A percentile compares a stretch with the other conserved stretches of the same genome.
Evolutionary conservation across 768 basidiomycete species (phyloP).

Genomic region (Tulasnella sp.): DNA sequence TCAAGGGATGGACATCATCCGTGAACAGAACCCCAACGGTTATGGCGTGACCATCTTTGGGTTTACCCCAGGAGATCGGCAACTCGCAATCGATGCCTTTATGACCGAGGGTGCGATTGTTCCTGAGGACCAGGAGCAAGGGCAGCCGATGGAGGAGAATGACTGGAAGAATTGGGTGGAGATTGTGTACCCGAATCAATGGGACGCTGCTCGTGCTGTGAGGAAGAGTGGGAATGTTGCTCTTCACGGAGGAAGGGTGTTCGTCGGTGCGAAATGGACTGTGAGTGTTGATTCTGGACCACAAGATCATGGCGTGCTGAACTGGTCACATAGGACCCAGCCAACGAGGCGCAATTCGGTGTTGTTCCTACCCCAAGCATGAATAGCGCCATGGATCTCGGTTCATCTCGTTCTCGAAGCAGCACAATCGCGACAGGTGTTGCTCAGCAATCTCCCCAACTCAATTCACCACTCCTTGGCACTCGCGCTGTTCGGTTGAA

Average conservation of each 20-base stretch:
- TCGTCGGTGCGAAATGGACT: not conserved
- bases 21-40: no score
- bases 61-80: not conserved
- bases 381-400: no score
- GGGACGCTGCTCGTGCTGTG: not conserved
- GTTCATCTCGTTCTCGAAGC: no score
- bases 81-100: not conserved
- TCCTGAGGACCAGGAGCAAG: not conserved
- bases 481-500: not conserved
- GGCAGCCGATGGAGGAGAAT: not conserved
- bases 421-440: no score
- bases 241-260: not conserved
- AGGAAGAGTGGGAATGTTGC: slow-evolving; percentile 4
- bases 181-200: slow-evolving; percentile 7
- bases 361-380: not conserved
- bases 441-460: not conserved
- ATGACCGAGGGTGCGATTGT: not conserved
- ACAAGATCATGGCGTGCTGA: not conserved
- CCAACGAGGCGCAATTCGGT: not conserved
- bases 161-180: slow-evolving; percentile 7
- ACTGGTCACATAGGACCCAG: not conserved
- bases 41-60: slow-evolving; percentile 1
- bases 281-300: not conserved
- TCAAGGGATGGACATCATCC: no score
- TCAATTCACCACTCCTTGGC: not conserved